A percentile compares a stretch with the other conserved stretches of the same genome.
Conservation (phyloP, 176 grass and related monocot species). For the Carex littledalei region DNA sequence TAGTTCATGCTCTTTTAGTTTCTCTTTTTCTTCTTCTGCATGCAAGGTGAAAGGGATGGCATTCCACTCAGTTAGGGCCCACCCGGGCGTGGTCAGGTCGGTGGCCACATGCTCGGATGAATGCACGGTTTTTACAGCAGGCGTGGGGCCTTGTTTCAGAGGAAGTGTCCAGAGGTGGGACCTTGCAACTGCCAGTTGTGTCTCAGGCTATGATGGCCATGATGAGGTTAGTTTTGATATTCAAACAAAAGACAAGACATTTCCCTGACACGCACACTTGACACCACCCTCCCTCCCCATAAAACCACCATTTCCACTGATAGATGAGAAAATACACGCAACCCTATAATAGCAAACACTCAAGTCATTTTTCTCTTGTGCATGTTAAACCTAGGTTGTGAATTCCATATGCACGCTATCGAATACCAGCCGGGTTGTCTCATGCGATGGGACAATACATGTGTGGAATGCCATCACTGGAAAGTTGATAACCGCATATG, state of each 20-base stretch:
- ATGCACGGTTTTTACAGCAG: constrained; percentile 82
- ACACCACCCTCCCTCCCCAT: not conserved
- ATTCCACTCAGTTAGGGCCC: constrained; percentile 65
- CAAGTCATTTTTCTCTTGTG: not conserved
- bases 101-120: constrained; percentile 70
- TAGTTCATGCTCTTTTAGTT: not conserved
- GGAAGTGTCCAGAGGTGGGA: constrained; percentile 95
- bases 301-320: not conserved
- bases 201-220: constrained; percentile 88
- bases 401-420: constrained; percentile 70
- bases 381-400: constrained; percentile 55
- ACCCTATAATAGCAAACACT: not conserved
- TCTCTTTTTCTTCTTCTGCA: not conserved
- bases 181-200: constrained; percentile 74
- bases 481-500: constrained; percentile 71
- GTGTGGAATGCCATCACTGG: constrained; percentile 88
- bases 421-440: constrained; percentile 66
- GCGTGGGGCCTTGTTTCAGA: constrained; percentile 88
- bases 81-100: constrained; percentile 72
- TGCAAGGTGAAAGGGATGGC: constrained; percentile 87
- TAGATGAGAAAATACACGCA: not conserved
- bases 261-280: not conserved
- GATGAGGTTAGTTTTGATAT: constrained; percentile 67
- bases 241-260: not conserved
- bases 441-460: constrained; percentile 96